phyloP scores from a whole-genome alignment of 139 green algal species.

The Haematococcus lacustris region DNA sequence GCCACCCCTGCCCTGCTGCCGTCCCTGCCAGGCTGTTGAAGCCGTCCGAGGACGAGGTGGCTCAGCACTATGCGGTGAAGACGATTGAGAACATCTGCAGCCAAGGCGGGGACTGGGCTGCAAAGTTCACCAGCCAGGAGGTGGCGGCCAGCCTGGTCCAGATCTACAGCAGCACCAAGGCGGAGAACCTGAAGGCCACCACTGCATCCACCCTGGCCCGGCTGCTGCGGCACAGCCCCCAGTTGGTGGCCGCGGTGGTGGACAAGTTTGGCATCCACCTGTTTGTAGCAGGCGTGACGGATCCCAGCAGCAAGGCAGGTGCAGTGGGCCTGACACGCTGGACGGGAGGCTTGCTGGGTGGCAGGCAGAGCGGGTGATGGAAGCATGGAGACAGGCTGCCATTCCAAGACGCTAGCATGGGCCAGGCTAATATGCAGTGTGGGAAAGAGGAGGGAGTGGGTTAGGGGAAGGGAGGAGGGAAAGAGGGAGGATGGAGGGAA shows the following conservation, averaged over 20 bases:
- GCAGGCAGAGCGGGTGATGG: no score
- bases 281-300: slow-evolving; percentile 39
- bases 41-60: slow-evolving; percentile 72
- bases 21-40: slow-evolving; percentile 67
- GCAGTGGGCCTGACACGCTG: neutral
- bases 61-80: slow-evolving; percentile 89
- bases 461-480: no score
- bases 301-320: slow-evolving; percentile 26
- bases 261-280: slow-evolving; percentile 43
- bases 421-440: no score
- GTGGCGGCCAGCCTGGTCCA: slow-evolving; percentile 22
- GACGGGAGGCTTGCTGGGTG: no score
- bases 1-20: no score
- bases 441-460: no score
- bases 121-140: slow-evolving; percentile 46
- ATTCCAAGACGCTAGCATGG: no score
- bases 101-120: slow-evolving; percentile 67
- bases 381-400: no score
- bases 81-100: slow-evolving; percentile 90
- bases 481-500: no score
- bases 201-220: slow-evolving; percentile 63
- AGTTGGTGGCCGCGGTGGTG: slow-evolving; percentile 34
- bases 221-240: slow-evolving; percentile 45
- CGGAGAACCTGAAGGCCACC: slow-evolving; percentile 62
- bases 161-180: slow-evolving; percentile 33